Evolutionary conservation across 1,284 basidiomycete species (phyloP).

Genomic region (Sphaerobolus stellatus): DNA sequence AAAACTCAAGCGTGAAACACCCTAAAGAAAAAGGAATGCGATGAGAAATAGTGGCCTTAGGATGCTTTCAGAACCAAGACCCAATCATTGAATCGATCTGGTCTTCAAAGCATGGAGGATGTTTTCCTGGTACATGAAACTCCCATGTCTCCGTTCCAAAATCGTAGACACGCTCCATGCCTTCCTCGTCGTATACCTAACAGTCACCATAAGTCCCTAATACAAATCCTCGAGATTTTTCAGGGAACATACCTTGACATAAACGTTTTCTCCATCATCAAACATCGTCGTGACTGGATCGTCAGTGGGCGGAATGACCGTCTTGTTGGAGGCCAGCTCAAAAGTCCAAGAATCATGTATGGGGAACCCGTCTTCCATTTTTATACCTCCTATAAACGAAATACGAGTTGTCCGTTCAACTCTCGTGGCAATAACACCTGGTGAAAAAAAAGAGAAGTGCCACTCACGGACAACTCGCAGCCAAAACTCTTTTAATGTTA

Average conservation of each 20-base stretch:
- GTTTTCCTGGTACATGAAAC: too few relatives aligned
- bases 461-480: not conserved
- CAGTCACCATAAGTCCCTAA: not conserved
- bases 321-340: not conserved
- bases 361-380: not conserved
- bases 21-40: too few relatives aligned
- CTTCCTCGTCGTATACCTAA: not conserved
- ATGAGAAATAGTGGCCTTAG: too few relatives aligned
- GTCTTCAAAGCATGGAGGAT: too few relatives aligned
- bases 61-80: too few relatives aligned
- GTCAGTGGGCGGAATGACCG: not conserved
- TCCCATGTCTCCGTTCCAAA: not conserved
- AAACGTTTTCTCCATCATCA: conserved; percentile 42
- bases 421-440: not conserved
- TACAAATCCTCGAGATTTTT: not conserved
- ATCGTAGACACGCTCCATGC: not conserved
- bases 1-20: too few relatives aligned
- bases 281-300: conserved; percentile 67
- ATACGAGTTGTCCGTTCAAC: not conserved
- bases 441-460: not conserved
- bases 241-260: not conserved
- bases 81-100: too few relatives aligned
- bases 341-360: not conserved
- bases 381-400: not conserved
- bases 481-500: not conserved